phyloP scores from a whole-genome alignment of 495 filamentous ascomycete genomes.

The Symbiotaphrina buchneri region DNA sequence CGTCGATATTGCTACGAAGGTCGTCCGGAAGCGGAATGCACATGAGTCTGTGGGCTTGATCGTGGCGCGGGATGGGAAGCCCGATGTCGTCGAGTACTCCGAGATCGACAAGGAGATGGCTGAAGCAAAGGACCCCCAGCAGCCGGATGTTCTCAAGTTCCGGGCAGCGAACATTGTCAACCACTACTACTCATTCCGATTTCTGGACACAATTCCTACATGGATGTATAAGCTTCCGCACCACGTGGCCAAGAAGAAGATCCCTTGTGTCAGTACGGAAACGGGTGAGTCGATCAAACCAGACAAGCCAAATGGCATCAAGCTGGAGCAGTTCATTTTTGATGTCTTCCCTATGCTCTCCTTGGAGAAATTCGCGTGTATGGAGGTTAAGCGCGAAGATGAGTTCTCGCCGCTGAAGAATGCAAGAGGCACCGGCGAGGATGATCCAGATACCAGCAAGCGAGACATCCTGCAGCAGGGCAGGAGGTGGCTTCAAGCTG shows the following conservation, averaged over 20 bases:
- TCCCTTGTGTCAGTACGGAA: slow-evolving; percentile 57
- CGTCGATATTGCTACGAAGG: slow-evolving; percentile 95
- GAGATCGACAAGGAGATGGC: slow-evolving; percentile 79
- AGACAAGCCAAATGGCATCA: slow-evolving; percentile 88
- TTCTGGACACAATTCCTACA: slow-evolving; percentile 72
- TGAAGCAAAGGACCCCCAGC: slow-evolving; percentile 70
- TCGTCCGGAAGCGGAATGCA: slow-evolving; percentile 92
- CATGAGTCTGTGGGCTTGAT: slow-evolving; percentile 94
- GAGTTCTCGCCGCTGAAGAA: slow-evolving; percentile 99
- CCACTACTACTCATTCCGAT: slow-evolving; percentile 95
- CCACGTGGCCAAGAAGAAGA: slow-evolving; percentile 97
- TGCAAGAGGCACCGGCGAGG: slow-evolving; percentile 69
- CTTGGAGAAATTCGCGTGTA: slow-evolving; percentile 73
- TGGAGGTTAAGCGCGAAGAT: slow-evolving; percentile 92
- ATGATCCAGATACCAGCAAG: slow-evolving; percentile 83
- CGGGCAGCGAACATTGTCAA: slow-evolving; percentile 98
- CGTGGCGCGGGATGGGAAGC: slow-evolving; percentile 81
- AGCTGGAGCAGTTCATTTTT: slow-evolving; percentile 98
- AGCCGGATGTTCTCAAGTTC: slow-evolving; percentile 74
- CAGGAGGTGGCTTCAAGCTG: slow-evolving; percentile 56
- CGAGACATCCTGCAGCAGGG: slow-evolving; percentile 80
- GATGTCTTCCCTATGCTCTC: slow-evolving; percentile 87
- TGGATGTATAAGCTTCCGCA: slow-evolving; percentile 76
- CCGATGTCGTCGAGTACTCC: slow-evolving; percentile 96
- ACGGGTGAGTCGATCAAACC: slow-evolving; percentile 69